phyloP scores from a whole-genome alignment of 805 yeast species.

The Saccharomycopsis sp. region DNA sequence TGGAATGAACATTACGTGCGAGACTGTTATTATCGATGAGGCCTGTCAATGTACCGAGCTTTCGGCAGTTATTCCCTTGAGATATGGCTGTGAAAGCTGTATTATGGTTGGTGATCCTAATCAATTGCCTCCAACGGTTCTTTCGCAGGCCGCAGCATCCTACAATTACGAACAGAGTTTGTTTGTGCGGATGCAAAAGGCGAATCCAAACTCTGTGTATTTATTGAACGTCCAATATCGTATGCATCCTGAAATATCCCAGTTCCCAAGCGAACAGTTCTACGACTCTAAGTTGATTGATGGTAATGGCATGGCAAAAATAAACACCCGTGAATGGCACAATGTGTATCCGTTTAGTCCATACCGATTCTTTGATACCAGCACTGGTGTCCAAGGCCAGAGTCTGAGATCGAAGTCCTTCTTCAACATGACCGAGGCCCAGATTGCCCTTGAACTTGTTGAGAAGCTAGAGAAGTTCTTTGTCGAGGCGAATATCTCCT shows the following conservation, averaged over 20 bases:
- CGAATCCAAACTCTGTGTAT: conserved; percentile 53
- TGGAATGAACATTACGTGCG: conserved; percentile 68
- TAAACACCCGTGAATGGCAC: conserved; percentile 77
- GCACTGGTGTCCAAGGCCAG: conserved; percentile 58
- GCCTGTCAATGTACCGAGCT: conserved; percentile 96
- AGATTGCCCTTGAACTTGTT: conserved; percentile 62
- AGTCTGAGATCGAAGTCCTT: conserved; percentile 62
- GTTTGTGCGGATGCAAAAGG: conserved; percentile 86
- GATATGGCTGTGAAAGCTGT: conserved; percentile 86
- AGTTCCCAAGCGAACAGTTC: conserved; percentile 80
- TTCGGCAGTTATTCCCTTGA: conserved; percentile 82
- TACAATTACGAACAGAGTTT: conserved; percentile 82
- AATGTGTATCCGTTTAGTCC: conserved; percentile 50
- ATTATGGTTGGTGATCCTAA: conserved; percentile 99
- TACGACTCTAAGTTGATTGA: conserved; percentile 67
- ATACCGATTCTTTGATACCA: conserved; percentile 68
- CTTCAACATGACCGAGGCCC: conserved; percentile 65
- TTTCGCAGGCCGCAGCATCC: conserved; percentile 80
- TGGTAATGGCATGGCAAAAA: conserved; percentile 63
- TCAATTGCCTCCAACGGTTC: conserved; percentile 94
- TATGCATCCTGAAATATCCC: conserved; percentile 91
- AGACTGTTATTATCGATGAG: conserved; percentile 90
- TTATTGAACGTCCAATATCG: conserved; percentile 89
- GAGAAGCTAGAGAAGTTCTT: conserved; percentile 43
- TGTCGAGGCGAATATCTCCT: conserved; percentile 39